phyloP scores from a whole-genome alignment of 2,329 filamentous ascomycete genomes.

The Colletotrichum sp. region DNA sequence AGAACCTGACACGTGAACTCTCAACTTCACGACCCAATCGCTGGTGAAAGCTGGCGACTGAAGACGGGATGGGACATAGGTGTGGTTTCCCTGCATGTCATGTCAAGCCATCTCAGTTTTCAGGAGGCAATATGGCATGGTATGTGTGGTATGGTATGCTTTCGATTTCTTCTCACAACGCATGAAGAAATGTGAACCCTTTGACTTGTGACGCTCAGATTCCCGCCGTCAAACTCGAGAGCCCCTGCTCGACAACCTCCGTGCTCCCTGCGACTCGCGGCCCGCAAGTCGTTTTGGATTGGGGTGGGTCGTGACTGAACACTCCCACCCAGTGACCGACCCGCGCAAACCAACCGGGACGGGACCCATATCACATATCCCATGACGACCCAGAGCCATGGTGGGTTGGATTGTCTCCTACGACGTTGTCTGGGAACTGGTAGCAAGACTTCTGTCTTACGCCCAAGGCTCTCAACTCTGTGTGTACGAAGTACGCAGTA shows the following conservation, averaged over 20 bases:
- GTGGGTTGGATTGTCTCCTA: neutral
- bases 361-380: neutral
- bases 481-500: neutral
- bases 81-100: neutral
- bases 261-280: neutral
- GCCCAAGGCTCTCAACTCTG: neutral
- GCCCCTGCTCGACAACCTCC: slow-evolving; percentile 5
- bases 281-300: neutral
- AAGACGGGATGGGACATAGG: neutral
- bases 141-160: neutral
- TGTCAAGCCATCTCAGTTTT: neutral
- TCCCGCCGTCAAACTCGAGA: neutral
- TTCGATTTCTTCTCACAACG: neutral
- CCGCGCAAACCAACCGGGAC: slow-evolving; percentile 3
- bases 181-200: neutral
- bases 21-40: neutral
- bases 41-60: neutral
- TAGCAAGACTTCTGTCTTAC: neutral
- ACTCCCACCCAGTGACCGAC: neutral
- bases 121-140: neutral
- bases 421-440: neutral
- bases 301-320: neutral
- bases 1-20: neutral
- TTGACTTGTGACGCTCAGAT: neutral
- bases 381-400: neutral